Percentiles rank a stretch among this genome's conserved stretches.
Evolutionary conservation across 2,329 filamentous ascomycete genomes (phyloP).

Genomic region (Cladosporium cucumerinum): DNA sequence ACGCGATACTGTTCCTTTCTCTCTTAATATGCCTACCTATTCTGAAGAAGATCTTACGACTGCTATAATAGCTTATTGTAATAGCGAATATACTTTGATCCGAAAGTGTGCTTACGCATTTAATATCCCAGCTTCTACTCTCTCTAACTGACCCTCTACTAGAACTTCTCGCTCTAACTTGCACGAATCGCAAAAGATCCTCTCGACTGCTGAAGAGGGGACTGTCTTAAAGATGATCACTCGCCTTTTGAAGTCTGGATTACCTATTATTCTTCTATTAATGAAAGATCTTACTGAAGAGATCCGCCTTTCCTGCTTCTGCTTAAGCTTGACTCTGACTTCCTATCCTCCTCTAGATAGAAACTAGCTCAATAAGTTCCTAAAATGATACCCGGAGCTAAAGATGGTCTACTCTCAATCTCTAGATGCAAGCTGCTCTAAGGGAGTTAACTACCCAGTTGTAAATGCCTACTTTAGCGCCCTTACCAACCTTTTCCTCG

Average conservation of each 20-base stretch:
- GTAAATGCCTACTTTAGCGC: slow-evolving; percentile 15
- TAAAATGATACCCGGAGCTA: slow-evolving; percentile 10
- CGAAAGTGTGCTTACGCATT: not conserved
- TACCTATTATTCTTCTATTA: not conserved
- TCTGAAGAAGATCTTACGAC: not conserved
- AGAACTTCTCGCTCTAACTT: not conserved
- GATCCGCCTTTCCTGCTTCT: too few species aligned
- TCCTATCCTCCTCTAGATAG: slow-evolving; percentile 9
- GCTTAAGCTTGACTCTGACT: too few species aligned
- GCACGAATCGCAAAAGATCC: not conserved
- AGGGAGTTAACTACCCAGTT: slow-evolving; percentile 2
- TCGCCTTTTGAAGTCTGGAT: not conserved
- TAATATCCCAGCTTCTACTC: not conserved
- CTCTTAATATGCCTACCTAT: not conserved
- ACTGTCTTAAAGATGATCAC: not conserved
- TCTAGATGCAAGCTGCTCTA: slow-evolving; percentile 4
- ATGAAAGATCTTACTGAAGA: not conserved
- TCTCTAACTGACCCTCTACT: not conserved
- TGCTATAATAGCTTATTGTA: not conserved
- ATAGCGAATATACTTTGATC: not conserved
- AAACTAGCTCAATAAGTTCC: slow-evolving; percentile 12
- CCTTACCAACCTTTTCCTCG: too few species aligned
- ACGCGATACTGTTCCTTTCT: not conserved
- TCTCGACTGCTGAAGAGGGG: not conserved
- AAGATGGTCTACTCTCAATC: slow-evolving; percentile 3